These are phyloP conservation scores for Saturnispora besseyi DNA, from an alignment of 805 yeast genomes.

Conservation along the genomic window DNA sequence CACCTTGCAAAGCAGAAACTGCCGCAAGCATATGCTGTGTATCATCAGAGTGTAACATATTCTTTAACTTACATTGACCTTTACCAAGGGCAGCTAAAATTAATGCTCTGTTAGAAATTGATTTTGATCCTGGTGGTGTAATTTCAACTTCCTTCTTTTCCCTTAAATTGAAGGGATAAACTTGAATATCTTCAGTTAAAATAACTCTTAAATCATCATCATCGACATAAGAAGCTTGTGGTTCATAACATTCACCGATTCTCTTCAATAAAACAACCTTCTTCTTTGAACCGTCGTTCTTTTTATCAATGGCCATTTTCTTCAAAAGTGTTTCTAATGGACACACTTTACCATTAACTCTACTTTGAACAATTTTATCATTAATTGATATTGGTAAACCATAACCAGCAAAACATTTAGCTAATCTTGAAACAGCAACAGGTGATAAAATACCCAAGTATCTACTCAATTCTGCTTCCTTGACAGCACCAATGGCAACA, in stretches of 20 bases:
- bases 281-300: constrained; percentile 88
- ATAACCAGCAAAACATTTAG: constrained; percentile 76
- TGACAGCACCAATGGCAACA: constrained; percentile 93
- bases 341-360: constrained; percentile 60
- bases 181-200: constrained; percentile 71
- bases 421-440: constrained; percentile 84
- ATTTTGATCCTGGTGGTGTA: constrained; percentile 93
- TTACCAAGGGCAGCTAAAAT: constrained; percentile 85
- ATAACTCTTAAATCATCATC: constrained; percentile 77
- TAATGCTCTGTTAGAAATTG: constrained; percentile 91
- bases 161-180: constrained; percentile 42
- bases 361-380: constrained; percentile 61
- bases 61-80: constrained; percentile 76
- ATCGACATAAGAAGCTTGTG: constrained; percentile 73
- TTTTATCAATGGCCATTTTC: constrained; percentile 94
- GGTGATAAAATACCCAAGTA: constrained; percentile 83
- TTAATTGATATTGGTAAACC: constrained; percentile 74
- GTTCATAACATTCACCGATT: constrained; percentile 86
- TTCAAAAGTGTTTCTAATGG: constrained; percentile 67
- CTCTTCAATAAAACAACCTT: constrained; percentile 74
- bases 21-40: constrained; percentile 93
- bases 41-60: constrained; percentile 91
- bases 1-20: constrained; percentile 69
- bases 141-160: constrained; percentile 36
- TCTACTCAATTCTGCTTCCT: constrained; percentile 93